Evolutionary conservation across 352 stramenopile genomes (phyloP).

Genomic region (Phytophthora sansomeana): DNA sequence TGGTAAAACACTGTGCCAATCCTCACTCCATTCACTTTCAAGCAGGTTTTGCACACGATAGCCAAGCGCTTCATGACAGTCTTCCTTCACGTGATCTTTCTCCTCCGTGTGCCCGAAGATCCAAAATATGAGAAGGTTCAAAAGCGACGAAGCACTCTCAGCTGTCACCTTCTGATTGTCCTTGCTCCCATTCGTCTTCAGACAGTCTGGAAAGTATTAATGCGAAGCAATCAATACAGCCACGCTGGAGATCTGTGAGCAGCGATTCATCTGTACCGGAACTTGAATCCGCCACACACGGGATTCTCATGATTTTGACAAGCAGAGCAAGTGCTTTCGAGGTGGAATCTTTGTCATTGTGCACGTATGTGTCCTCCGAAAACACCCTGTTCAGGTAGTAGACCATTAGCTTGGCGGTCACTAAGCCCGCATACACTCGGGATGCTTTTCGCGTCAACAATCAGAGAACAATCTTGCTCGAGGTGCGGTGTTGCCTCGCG

Average conservation of each 20-base stretch:
- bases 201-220: constrained; percentile 48
- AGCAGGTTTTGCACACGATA: constrained; percentile 25
- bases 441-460: constrained; percentile 29
- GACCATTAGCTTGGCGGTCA: constrained; percentile 74
- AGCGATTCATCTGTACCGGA: constrained; percentile 34
- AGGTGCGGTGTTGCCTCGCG: constrained; percentile 27
- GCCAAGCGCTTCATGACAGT: constrained; percentile 11
- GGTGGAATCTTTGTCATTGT: constrained; percentile 28
- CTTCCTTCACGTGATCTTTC: not conserved
- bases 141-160: constrained; percentile 23
- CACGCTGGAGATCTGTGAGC: constrained; percentile 70
- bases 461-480: constrained; percentile 7
- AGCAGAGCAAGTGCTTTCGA: constrained; percentile 45
- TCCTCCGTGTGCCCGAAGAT: constrained; percentile 30
- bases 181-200: not conserved
- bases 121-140: constrained; percentile 50
- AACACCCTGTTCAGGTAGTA: constrained; percentile 83
- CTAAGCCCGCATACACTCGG: constrained; percentile 50
- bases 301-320: constrained; percentile 61
- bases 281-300: constrained; percentile 24
- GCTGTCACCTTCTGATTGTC: not conserved
- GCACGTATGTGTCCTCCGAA: constrained; percentile 42
- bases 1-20: constrained; percentile 22
- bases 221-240: constrained; percentile 74
- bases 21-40: constrained; percentile 20